These are phyloP conservation scores for Hypoxylon sp. DNA, from an alignment of 2,329 filamentous ascomycete genomes.

Conservation along the genomic window DNA sequence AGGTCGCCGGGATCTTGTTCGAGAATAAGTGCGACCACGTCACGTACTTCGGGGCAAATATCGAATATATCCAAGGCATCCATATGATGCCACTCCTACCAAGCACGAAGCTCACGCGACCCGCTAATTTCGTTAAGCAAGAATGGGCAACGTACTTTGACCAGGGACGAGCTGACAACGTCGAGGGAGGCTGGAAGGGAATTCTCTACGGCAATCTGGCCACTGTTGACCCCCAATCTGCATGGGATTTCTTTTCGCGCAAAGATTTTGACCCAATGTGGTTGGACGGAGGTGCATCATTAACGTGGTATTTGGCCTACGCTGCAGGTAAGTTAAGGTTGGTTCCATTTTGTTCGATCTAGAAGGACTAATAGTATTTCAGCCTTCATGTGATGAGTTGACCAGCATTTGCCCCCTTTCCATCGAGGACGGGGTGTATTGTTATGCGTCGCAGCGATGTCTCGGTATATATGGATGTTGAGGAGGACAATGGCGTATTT, in stretches of 20 bases:
- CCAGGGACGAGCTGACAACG: conserved; percentile 68
- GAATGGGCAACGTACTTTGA: conserved; percentile 86
- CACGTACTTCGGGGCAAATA: conserved; percentile 82
- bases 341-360: not conserved
- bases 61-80: conserved; percentile 77
- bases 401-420: too few relatives aligned
- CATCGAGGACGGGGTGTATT: too few relatives aligned
- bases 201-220: conserved; percentile 85
- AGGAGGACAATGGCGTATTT: conserved; percentile 4
- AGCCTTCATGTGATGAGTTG: conserved; percentile 42
- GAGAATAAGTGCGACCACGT: conserved; percentile 96
- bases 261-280: conserved; percentile 70
- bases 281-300: conserved; percentile 83
- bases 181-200: conserved; percentile 83
- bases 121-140: conserved; percentile 74
- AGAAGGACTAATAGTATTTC: conserved; percentile 15
- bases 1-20: conserved; percentile 76
- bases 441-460: conserved; percentile 2
- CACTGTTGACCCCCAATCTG: conserved; percentile 72
- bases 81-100: conserved; percentile 76
- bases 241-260: conserved; percentile 79
- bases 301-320: conserved; percentile 86
- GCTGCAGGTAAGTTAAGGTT: conserved; percentile 68
- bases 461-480: conserved; percentile 29
- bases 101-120: conserved; percentile 70